Base-by-base conservation (phyloP, 768 basidiomycete species). In the Tylopilus balloui region DNA sequence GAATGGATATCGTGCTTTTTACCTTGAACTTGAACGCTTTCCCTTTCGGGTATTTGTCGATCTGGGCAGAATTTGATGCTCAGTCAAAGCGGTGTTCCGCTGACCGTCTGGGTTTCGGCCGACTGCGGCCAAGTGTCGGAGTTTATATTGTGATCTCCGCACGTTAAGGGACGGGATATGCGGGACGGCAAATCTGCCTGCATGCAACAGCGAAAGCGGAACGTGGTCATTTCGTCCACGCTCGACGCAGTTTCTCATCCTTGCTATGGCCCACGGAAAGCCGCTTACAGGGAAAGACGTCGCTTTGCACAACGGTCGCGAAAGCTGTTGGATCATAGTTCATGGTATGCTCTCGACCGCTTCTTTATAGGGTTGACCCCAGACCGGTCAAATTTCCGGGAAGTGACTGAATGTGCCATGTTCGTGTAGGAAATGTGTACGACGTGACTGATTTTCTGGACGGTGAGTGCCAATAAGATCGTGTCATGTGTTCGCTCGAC, bases 291-390 rank as follows among this genome's bases (percentile, higher is more conserved):
- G 76, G 10, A 60, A 75, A 50, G 73, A 77, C 50, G 78, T 84
- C 25, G 77, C 80, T 6, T 50, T 71, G 54, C 82, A 84, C 58
- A 79, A 77, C 54, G 71, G 65, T 34, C 69, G 83, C 19, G 78
- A 85, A 47, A 80, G 78, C 53, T 85, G 84, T 56, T 88, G 86
- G 86, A 89, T 92, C 51, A 89, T 92, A 49, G 85, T 92, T 1
- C 88, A 92, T 56, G 86, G 88, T 84, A 54, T 34, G 72, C 24
- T 25, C 24, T 25, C 42, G 25, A 32, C 13, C 19, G 39, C 43
- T n/a, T 10, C 27, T 45, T 23, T 23, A 15, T 28, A 6, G n/a
- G 25, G 28, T 21, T 39, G 27, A 34, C 15, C 13, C 13, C 24
- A 17, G 38, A 14, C 25, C n/a, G 13, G 17, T 36, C 27, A 15